Conservation (phyloP, 768 basidiomycete species). For the Tulasnella calospora region DNA sequence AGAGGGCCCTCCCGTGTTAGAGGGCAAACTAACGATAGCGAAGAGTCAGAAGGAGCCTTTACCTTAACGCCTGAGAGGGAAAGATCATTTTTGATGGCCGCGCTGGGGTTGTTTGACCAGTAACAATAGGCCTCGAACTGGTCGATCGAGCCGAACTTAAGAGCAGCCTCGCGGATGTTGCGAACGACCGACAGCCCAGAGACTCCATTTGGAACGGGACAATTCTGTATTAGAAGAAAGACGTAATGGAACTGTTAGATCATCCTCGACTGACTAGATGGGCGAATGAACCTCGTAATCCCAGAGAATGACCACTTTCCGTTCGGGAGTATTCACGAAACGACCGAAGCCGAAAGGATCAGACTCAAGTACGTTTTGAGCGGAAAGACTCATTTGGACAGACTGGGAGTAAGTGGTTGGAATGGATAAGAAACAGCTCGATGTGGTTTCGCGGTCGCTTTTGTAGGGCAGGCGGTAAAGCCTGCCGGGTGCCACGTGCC, state of each 20-base stretch:
- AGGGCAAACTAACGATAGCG: neutral
- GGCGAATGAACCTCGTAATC: neutral
- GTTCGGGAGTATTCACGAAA: neutral
- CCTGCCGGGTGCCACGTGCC: neutral
- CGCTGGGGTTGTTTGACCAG: neutral
- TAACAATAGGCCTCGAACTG: neutral
- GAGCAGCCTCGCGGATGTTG: neutral
- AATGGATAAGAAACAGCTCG: neutral
- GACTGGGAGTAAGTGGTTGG: neutral
- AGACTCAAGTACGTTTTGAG: neutral
- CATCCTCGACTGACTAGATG: neutral
- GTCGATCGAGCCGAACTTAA: slow-evolving; percentile 1
- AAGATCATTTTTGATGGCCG: neutral
- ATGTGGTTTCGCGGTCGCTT: neutral
- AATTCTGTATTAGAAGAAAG: neutral
- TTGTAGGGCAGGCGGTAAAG: neutral
- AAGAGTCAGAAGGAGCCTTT: neutral
- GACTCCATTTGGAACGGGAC: neutral
- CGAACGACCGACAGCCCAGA: neutral
- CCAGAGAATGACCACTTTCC: neutral
- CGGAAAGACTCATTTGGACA: neutral
- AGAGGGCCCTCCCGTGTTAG: neutral
- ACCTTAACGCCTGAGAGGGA: neutral
- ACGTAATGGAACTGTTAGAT: neutral
- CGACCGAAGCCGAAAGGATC: neutral